Evolutionary conservation across 1,284 basidiomycete genomes (phyloP), one percentile per base, ranked within the genome.

Genomic region (Ganoderma lucidum): DNA sequence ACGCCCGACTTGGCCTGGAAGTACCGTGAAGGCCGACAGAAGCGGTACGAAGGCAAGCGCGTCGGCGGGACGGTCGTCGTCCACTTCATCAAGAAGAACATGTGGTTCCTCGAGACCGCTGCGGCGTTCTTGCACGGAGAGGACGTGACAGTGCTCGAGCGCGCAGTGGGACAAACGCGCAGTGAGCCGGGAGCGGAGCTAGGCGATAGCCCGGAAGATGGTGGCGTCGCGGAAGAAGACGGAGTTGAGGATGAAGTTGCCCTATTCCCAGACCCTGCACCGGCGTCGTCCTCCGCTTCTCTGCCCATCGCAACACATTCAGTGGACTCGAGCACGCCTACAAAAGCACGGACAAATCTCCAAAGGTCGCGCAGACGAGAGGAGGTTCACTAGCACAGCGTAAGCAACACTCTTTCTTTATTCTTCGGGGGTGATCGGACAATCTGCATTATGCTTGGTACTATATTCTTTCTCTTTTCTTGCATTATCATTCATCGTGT

Each of bases 51-150:
- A 72, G 84, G 86, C 61, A 83, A 87, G 70, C 90, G 93, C 62
- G 86, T 95, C 8, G 97, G 97, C 2, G 97, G 97, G 4, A 99
- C 97, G 0, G 88, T 97, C 56, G 93, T 96, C 32, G 96, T 99
- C 58, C 97, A 99, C 82, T 99, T 95, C 79, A 93, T 99, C 83
- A 99, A 99, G 88, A 93, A 96, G 80, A 91, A 95, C 75, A 93
- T 95, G 82, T 99, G 97, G 97, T 99, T 96, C 81, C 81, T 96
- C 73, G 97, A 99, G 83, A 95, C 97, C 0, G 94, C 95, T 17
- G 81, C 96, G 19, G 96, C 96, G 28, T 82, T 99, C 28, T 84
- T 98, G 39, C 95, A 95, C 51, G 88, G 90, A 8, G 88, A 91
- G 15, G 92, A 94, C 68, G 81, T 83, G 69, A 84, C 86, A 15